Evolutionary conservation across 139 green algal genomes (phyloP).

Genomic region (Trebouxia sp.): DNA sequence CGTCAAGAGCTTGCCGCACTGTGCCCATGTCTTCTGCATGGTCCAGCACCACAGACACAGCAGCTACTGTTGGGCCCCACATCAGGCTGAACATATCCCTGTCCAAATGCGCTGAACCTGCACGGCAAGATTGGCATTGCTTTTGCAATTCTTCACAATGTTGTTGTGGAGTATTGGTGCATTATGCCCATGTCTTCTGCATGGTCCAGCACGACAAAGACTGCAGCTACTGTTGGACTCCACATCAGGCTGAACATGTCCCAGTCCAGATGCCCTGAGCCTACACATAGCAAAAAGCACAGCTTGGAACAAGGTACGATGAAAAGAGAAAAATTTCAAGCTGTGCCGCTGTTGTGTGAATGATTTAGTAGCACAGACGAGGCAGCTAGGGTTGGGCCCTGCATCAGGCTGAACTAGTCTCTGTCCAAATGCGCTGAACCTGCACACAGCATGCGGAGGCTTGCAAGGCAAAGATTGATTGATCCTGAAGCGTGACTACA

Average conservation of each 20-base stretch:
- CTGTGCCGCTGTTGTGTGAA: slow-evolving; percentile 52
- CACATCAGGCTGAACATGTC: slow-evolving; percentile 92
- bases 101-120: too few relatives aligned
- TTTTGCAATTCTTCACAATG: too few relatives aligned
- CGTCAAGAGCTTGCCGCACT: slow-evolving; percentile 52
- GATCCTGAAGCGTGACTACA: too few relatives aligned
- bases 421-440: slow-evolving; percentile 60
- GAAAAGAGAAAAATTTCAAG: too few relatives aligned
- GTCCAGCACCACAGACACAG: slow-evolving; percentile 91
- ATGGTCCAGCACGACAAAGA: slow-evolving; percentile 88
- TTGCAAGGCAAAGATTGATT: too few relatives aligned
- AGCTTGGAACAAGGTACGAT: too few relatives aligned
- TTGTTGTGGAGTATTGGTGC: too few relatives aligned
- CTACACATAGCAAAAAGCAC: too few relatives aligned
- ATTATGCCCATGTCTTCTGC: slow-evolving; percentile 56
- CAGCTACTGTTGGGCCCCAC: slow-evolving; percentile 87
- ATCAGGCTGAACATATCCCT: slow-evolving; percentile 89
- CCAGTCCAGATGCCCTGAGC: too few relatives aligned
- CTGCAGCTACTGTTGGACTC: slow-evolving; percentile 84
- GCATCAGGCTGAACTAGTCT: slow-evolving; percentile 90
- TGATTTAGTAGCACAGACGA: slow-evolving; percentile 89
- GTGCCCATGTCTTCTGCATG: slow-evolving; percentile 58
- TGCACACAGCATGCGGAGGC: background rate
- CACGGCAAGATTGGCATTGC: too few relatives aligned
- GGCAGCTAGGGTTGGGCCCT: slow-evolving; percentile 84